Conservation (phyloP, 352 stramenopile species). For the Globisporangium echinulatum region DNA sequence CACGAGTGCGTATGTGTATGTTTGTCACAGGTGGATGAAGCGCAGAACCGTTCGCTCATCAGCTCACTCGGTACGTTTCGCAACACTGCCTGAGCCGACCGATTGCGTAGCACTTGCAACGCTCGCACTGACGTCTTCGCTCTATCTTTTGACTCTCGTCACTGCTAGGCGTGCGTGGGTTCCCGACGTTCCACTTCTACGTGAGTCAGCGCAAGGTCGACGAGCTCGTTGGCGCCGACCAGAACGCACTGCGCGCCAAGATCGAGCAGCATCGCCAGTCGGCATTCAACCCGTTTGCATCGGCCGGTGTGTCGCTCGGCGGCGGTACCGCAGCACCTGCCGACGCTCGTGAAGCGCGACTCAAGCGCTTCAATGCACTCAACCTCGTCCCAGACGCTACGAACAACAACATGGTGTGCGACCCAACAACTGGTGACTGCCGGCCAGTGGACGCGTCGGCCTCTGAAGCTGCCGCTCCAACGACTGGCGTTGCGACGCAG, state of each 20-base stretch:
- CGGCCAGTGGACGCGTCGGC: conserved; percentile 16
- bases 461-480: background rate
- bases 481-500: conserved; percentile 10
- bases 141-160: too few species aligned
- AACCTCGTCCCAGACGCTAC: conserved; percentile 44
- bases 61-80: conserved; percentile 35
- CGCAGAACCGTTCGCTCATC: conserved; percentile 81
- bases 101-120: too few species aligned
- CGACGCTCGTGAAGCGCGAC: conserved; percentile 69
- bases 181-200: conserved; percentile 91
- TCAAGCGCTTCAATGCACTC: conserved; percentile 69
- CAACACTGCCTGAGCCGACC: too few species aligned
- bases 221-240: conserved; percentile 81
- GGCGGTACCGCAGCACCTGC: conserved; percentile 17
- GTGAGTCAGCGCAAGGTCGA: conserved; percentile 84
- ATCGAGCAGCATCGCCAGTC: conserved; percentile 86
- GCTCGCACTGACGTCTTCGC: too few species aligned
- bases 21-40: conserved; percentile 55
- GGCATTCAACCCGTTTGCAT: conserved; percentile 83
- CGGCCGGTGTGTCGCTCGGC: conserved; percentile 56
- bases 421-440: conserved; percentile 55
- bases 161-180: conserved; percentile 57
- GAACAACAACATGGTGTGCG: conserved; percentile 58
- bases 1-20: background rate
- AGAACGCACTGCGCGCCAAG: conserved; percentile 75